Evolutionary conservation across 1,139 yeast genomes (phyloP), one percentile per base, ranked within the genome.

Genomic region (Candida anutae): DNA sequence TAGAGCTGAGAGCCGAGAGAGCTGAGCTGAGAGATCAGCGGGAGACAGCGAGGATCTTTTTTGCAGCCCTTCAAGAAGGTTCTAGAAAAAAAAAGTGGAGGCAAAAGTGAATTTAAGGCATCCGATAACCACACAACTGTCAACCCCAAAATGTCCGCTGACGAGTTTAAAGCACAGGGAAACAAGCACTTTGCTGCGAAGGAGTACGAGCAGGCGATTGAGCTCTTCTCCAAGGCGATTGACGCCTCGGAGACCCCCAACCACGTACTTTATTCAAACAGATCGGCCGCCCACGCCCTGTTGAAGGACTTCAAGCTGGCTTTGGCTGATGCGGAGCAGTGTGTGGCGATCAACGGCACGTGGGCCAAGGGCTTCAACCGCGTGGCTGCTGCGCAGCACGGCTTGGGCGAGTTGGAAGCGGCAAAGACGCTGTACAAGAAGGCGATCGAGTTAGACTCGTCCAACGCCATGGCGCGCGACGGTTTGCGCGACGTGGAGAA

Each of bases 281-380:
- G 97, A 55, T 87, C 96, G n/a, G 98, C 94, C 8, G 73, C 85
- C 32, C 80, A 79, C 46, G 82, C 96, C 3, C 83, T 95, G 10
- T 58, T 79, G 58, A 78, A 78, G 49, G 59, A 85, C 42, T 90
- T 77, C 47, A 55, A 58, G 20, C 62, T 77, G 36, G 97, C 97
- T 3, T 64, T 85, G 35, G 62, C 67, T 32, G 97, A 90, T 53
- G 97, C 97, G 15, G 61, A 82, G 37, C 74, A 80, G 48, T 81
- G 95, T 58, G 77, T 82, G 29, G 69, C 72, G 46, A 75, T 85
- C 58, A 85, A 83, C 40, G 77, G 84, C 14, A 39, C 74, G 3
- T 90, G 97, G 96, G 87, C 95, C 13, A 90, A 90, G 58, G 98
- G 97, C 27, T 83, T 81, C 65, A 81, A 78, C 48, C 80, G 99